Base-by-base conservation (phyloP, 2,329 filamentous ascomycete species). In the Pseudopyrenochaeta lycopersici region DNA sequence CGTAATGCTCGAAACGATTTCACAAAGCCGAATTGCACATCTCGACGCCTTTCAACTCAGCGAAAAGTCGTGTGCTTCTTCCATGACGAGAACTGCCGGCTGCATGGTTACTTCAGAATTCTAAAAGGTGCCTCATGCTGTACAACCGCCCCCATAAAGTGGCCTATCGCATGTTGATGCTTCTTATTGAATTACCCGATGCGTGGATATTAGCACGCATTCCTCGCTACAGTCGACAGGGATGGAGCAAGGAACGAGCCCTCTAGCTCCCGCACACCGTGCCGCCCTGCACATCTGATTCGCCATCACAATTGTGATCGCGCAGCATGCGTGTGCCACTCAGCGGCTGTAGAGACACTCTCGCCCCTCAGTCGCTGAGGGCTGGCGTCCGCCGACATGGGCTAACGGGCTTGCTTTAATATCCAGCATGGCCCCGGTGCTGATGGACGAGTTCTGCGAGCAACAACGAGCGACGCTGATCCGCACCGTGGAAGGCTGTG, bases 301-400 rank as follows among this genome's bases (percentile, higher is more conserved):
- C 63, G 67, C 55, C 35, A 38, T 54, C 56, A 63, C 55, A 58
- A 56, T 52, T 67, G 69, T 72, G 70, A 73, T 69, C 49, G 63
- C 54, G 54, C 65, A 57, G 59, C 49, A 58, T 62, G 56, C 54
- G 56, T 61, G 62, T 65, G 62, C 68, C 69, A 72, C 58, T 73
- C 68, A 70, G 68, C 68, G 67, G 41, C 66, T 66, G 60, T 63
- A 60, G 64, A 59, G 50, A 59, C 56, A 31, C 52, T 63, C 54
- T 66, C 61, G 60, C 62, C 61, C 62, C 61, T 61, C 62, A 54
- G 44, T 54, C 52, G 57, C 56, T 27, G 41, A 52, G 39, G 46
- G 49, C 31, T 49, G 51, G 40, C 49, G 57, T 54, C 52, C 53
- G 51, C 55, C 63, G 58, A 50, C 56, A 49, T 27, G 54, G 52